Evolutionary conservation across 768 basidiomycete genomes (phyloP).

Genomic region (Tricholoma matsutake): DNA sequence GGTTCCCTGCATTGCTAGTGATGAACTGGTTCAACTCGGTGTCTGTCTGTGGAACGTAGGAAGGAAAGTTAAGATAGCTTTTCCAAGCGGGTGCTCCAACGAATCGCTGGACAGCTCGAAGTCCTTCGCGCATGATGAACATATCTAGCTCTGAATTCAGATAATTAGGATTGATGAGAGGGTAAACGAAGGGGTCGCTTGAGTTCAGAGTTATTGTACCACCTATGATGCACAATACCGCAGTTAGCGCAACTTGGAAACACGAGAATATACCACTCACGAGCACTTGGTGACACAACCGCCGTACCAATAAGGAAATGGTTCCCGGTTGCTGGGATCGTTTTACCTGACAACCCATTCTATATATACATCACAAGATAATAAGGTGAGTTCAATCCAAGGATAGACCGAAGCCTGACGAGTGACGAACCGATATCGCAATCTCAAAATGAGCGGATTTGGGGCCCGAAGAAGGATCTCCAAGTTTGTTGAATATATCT

Average conservation of each 20-base stretch:
- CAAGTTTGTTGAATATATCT: slow-evolving; percentile 1
- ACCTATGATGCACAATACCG: slow-evolving; percentile 13
- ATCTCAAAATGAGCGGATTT: slow-evolving; percentile 22
- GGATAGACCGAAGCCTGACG: background rate
- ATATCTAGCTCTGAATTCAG: slow-evolving; percentile 22
- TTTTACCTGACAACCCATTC: slow-evolving; percentile 7
- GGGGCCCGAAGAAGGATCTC: slow-evolving; percentile 22
- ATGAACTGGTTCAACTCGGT: slow-evolving; percentile 18
- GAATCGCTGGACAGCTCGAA: slow-evolving; percentile 14
- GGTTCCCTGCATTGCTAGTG: slow-evolving; percentile 9
- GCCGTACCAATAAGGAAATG: slow-evolving; percentile 1
- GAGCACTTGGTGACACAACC: slow-evolving; percentile 6
- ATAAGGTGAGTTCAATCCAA: background rate
- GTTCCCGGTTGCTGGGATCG: slow-evolving; percentile 3
- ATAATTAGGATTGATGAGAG: slow-evolving; percentile 45
- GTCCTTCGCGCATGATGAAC: slow-evolving; percentile 19
- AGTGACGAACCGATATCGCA: background rate
- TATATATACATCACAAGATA: background rate
- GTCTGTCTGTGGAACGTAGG: slow-evolving; percentile 22
- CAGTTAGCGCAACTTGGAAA: background rate
- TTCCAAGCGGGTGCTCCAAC: slow-evolving; percentile 12
- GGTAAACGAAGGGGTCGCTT: slow-evolving; percentile 11
- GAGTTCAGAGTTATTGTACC: slow-evolving; percentile 16
- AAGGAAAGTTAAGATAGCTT: slow-evolving; percentile 10
- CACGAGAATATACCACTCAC: slow-evolving; percentile 3